Evolutionary conservation across 2,329 filamentous ascomycete species (phyloP).

Genomic region (Aureobasidium leucospermi): DNA sequence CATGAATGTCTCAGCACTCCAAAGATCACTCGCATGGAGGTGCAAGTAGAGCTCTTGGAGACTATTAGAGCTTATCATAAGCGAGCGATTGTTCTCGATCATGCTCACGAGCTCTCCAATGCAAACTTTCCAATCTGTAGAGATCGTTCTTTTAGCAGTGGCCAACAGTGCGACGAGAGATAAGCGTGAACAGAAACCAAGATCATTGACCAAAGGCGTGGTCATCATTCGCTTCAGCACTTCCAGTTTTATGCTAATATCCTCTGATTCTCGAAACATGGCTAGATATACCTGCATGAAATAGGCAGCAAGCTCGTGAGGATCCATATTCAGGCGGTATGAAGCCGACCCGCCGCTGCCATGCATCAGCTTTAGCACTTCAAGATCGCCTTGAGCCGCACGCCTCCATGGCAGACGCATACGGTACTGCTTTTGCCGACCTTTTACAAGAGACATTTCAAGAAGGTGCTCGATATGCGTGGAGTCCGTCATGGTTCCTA

Average conservation of each 20-base stretch:
- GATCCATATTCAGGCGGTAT: constrained; percentile 27
- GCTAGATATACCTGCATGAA: constrained; percentile 38
- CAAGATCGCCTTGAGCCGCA: not conserved
- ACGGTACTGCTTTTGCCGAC: constrained; percentile 17
- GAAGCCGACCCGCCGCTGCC: not conserved
- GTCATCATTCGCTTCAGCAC: not conserved
- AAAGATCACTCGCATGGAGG: constrained; percentile 22
- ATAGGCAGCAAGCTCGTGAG: constrained; percentile 32
- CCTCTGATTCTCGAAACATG: constrained; percentile 39
- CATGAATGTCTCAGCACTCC: not conserved
- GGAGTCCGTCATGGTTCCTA: not conserved
- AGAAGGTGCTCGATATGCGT: not conserved
- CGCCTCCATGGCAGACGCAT: constrained; percentile 18
- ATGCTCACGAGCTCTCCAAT: constrained; percentile 15
- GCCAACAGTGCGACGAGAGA: constrained; percentile 23
- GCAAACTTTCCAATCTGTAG: constrained; percentile 18
- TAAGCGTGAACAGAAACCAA: constrained; percentile 22
- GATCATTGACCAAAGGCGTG: not conserved
- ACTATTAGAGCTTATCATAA: constrained; percentile 20
- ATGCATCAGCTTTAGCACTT: not conserved
- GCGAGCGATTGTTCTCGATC: constrained; percentile 17
- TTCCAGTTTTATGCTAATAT: constrained; percentile 18
- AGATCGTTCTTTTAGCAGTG: constrained; percentile 20
- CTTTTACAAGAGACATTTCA: not conserved
- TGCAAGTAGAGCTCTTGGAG: constrained; percentile 25